Base-by-base conservation (phyloP, 345 rosid genomes). In the Populus nigra region DNA sequence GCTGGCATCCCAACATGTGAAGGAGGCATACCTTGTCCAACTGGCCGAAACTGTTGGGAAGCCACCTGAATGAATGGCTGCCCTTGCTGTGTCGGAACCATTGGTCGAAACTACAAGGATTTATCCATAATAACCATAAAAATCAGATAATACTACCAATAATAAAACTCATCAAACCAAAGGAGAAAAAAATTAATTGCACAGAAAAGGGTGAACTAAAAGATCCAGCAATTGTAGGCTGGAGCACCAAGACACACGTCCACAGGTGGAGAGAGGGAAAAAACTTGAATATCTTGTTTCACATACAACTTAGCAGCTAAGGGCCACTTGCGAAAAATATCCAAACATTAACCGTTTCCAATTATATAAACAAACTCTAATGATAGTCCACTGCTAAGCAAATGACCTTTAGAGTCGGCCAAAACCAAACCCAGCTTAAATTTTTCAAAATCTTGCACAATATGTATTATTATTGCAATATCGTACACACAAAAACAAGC, bases 21-120 rank as follows among this genome's bases (percentile, higher is more conserved):
- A 49, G 88, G 36, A 41, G 88, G 84, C 78, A 88, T 76, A 45
- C 79, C 90, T 81, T 88, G 94, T 76, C 92, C 97, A 74, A 74
- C 88, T 67, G 90, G 92, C n/a, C 85, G 91, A 83, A 87, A 95
- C 81, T 90, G 97, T 62, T 91, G 93, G 79, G 92, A 85, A 82
- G 87, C 82, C 8, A 84, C 45, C 7, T 92, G 87, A 80, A 88
- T 79, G 82, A 83, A 95, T 70, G 82, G 87, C 74, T 92, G 98
- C 22, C 91, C 91, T 57, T 81, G 97, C 62, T 89, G 98, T 12
- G 85, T 69, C 12, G 91, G 91, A 69, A 78, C 87, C 88, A 85
- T 81, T 8, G 90, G 88, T 79, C 97, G 92, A 86, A 90, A 93
- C 96, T 96, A 90, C 69, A 76, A 69, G 38, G 8, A 70, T 62